Base-by-base conservation (phyloP, 495 filamentous ascomycete species). In the Poronia punctata region DNA sequence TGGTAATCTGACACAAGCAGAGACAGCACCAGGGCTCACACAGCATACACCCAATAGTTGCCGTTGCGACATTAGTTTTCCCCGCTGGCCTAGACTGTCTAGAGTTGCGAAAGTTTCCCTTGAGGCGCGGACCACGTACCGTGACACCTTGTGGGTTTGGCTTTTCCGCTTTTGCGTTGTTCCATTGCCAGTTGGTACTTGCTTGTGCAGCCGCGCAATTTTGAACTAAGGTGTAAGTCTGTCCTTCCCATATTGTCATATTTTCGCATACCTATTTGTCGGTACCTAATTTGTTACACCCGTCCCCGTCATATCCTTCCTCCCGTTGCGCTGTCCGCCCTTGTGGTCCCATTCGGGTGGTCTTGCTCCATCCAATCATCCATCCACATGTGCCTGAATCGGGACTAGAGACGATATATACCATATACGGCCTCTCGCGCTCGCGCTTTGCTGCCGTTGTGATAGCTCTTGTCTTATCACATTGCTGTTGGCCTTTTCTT, bases 311-410 rank as follows among this genome's bases (percentile, higher is more conserved):
- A 19, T 18, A 33, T 23, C 22, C 35, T 28, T 29, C 14, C 14
- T 36, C 12, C 15, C 18, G 25, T 33, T 33, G 17, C 26, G 7
- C 10, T 14, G 11, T 19, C 10, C 12, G n/a, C n/a, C 5, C 14
- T 7, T 32, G 29, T 8, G 5, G 33, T 38, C 26, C 24, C 33
- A 34, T 10, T 24, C 14, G 25, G 24, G 19, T 36, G 32, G 32
- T 31, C 26, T 27, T 37, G 33, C 41, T 31, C 32, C 38, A 32
- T 24, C 26, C 4, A 17, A 22, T 27, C 38, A 32, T 24, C 26
- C 4, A 17, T 31, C 37, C 26, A 15, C n/a, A 25, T 20, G 15
- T 35, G 33, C 34, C 41, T 44, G 38, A 37, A 41, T 41, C 17
- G 6, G 18, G n/a, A 21, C 14, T 20, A 34, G 32, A 24, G 24